A percentile compares a stretch with the other conserved stretches of the same genome.
Conservation (phyloP, 2,329 filamentous ascomycete genomes). For the Neoarthrinium moseri region DNA sequence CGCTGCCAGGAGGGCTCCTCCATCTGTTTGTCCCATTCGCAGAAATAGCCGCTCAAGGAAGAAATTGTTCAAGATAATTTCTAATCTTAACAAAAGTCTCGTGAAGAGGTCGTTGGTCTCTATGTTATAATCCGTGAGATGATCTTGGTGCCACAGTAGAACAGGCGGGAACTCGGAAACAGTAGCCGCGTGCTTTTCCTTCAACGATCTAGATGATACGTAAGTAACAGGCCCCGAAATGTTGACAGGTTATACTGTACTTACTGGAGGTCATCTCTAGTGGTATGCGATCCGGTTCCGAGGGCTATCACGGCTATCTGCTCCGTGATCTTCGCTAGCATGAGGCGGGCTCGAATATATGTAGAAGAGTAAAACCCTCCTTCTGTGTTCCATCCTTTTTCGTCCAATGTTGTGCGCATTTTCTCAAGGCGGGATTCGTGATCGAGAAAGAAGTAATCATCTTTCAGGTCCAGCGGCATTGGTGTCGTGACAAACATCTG, state of each 20-base stretch:
- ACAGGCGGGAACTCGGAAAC: slow-evolving; percentile 34
- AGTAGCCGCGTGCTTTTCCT: not conserved
- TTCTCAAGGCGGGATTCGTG: slow-evolving; percentile 23
- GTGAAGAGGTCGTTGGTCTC: slow-evolving; percentile 35
- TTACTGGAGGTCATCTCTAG: slow-evolving; percentile 7
- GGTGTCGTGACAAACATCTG: slow-evolving; percentile 35
- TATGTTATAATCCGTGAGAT: slow-evolving; percentile 31
- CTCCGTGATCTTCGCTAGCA: slow-evolving; percentile 51
- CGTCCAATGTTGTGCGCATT: slow-evolving; percentile 26
- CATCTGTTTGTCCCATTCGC: slow-evolving; percentile 36
- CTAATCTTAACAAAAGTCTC: slow-evolving; percentile 45
- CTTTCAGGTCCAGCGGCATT: slow-evolving; percentile 36
- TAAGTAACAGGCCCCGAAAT: too few relatives aligned
- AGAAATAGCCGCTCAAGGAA: slow-evolving; percentile 56
- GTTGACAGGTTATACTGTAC: too few relatives aligned
- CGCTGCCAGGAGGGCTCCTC: slow-evolving; percentile 39
- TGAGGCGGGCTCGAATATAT: slow-evolving; percentile 22
- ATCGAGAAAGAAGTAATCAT: slow-evolving; percentile 32
- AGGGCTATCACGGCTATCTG: slow-evolving; percentile 59
- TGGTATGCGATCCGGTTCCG: slow-evolving; percentile 22
- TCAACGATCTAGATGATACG: not conserved
- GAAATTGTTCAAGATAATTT: slow-evolving; percentile 57
- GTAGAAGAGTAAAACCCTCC: slow-evolving; percentile 30
- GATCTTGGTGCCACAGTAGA: slow-evolving; percentile 35
- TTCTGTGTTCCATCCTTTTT: slow-evolving; percentile 35